Evolutionary conservation across 192 early-diverging fungal species (phyloP).

Genomic region (Dissophora globulifera): DNA sequence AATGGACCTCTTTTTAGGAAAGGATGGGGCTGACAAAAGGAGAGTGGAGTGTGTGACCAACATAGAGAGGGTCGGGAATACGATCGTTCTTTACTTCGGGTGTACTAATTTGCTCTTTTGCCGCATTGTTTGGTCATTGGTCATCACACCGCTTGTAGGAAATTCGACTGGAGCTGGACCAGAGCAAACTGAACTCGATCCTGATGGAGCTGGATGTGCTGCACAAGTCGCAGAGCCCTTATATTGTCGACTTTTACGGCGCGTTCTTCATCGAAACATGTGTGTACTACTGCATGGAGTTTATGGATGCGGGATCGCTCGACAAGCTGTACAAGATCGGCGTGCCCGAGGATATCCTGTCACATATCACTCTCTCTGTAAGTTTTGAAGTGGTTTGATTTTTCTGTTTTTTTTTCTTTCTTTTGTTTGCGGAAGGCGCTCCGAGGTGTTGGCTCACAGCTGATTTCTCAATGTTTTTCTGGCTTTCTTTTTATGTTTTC

Average conservation of each 20-base stretch:
- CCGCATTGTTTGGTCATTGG: neutral
- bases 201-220: conserved; percentile 96
- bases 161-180: conserved; percentile 92
- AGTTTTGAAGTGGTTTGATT: too few species aligned
- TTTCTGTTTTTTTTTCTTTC: too few species aligned
- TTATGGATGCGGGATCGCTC: conserved; percentile 96
- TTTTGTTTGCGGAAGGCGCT: too few species aligned
- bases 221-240: conserved; percentile 85
- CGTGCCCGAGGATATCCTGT: conserved; percentile 84
- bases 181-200: conserved; percentile 90
- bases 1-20: too few species aligned
- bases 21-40: too few species aligned
- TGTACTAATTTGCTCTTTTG: conserved; percentile 7
- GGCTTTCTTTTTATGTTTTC: too few species aligned
- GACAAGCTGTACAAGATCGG: conserved; percentile 85
- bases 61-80: too few species aligned
- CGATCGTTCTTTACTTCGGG: too few species aligned
- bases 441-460: conserved; percentile 1
- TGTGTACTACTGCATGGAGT: conserved; percentile 99
- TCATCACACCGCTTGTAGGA: conserved; percentile 61
- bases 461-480: too few species aligned
- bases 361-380: conserved; percentile 78
- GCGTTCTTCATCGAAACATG: conserved; percentile 96
- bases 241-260: conserved; percentile 98
- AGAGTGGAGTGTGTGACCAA: too few species aligned